Conservation (phyloP, 1,284 basidiomycete genomes). For the Irpex sp. region DNA sequence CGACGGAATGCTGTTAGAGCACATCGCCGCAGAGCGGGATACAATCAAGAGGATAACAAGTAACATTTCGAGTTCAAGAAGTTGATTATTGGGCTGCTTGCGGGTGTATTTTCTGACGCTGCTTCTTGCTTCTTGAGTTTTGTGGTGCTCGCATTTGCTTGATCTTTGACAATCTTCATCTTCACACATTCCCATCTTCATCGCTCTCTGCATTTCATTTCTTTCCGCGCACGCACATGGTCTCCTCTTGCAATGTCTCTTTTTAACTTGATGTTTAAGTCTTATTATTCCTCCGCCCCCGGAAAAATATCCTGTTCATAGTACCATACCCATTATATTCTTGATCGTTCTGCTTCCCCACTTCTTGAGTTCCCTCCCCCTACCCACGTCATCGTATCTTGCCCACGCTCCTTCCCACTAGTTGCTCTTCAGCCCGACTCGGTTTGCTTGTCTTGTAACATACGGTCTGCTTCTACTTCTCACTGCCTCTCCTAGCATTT, state of each 20-base stretch:
- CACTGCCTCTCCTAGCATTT: not conserved
- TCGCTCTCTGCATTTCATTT: not conserved
- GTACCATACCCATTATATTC: not conserved
- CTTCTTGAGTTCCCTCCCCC: not conserved
- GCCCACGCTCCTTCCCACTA: not conserved
- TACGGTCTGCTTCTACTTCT: not conserved
- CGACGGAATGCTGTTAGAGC: slow-evolving; percentile 71
- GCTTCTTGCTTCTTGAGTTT: not conserved
- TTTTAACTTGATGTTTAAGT: not conserved
- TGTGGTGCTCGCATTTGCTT: not conserved
- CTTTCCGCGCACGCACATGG: not conserved
- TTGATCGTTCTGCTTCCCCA: not conserved
- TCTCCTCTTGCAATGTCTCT: not conserved
- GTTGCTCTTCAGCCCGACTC: not conserved
- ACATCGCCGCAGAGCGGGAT: slow-evolving; percentile 73
- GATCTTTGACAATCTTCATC: not conserved
- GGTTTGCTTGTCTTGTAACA: not conserved
- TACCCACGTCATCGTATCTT: not conserved
- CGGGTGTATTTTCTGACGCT: not conserved
- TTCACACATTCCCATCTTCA: not conserved
- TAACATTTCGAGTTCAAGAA: slow-evolving; percentile 20
- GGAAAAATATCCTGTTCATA: not conserved
- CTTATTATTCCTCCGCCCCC: not conserved
- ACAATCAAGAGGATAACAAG: slow-evolving; percentile 66
- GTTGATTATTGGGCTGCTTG: not conserved